Percentiles rank a stretch among this genome's conserved stretches.
Evolutionary conservation across 352 stramenopile genomes (phyloP).

Genomic region (Pythium myriotylum): DNA sequence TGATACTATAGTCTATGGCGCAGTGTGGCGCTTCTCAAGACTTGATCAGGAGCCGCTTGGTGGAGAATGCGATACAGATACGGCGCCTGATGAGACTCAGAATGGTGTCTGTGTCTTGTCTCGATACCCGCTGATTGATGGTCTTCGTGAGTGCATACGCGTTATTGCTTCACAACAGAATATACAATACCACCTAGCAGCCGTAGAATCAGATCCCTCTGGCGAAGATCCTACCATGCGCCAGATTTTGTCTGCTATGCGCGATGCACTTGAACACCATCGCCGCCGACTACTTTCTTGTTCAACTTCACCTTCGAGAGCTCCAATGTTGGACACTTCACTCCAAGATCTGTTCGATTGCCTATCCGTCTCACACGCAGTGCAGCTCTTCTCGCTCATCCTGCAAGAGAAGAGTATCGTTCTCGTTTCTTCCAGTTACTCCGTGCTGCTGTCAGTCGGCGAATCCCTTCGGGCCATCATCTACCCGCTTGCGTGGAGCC

Average conservation of each 20-base stretch:
- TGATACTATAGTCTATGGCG: conserved; percentile 42
- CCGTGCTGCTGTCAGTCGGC: conserved; percentile 55
- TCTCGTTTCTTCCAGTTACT: conserved; percentile 69
- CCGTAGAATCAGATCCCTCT: no score
- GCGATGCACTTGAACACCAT: conserved; percentile 9
- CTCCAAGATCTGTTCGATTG: conserved; percentile 60
- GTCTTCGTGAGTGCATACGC: conserved; percentile 45
- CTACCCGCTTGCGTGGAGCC: conserved; percentile 70
- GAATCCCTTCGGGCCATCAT: conserved; percentile 58
- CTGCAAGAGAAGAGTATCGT: conserved; percentile 79
- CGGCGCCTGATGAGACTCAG: not conserved
- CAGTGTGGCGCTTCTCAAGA: conserved; percentile 35
- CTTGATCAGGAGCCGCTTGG: not conserved
- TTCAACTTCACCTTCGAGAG: no score
- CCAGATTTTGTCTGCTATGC: not conserved
- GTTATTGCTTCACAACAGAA: conserved; percentile 22
- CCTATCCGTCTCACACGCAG: conserved; percentile 56
- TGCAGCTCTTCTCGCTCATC: conserved; percentile 63
- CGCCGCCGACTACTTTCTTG: not conserved
- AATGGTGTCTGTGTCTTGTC: conserved; percentile 62
- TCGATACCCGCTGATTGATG: conserved; percentile 51
- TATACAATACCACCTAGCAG: no score
- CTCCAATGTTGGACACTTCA: conserved; percentile 34
- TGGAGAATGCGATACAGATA: not conserved
- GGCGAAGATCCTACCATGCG: no score